These are phyloP conservation scores for Sporothrix brunneoviolacea DNA, from an alignment of 2,329 filamentous ascomycete species.

Conservation along the genomic window DNA sequence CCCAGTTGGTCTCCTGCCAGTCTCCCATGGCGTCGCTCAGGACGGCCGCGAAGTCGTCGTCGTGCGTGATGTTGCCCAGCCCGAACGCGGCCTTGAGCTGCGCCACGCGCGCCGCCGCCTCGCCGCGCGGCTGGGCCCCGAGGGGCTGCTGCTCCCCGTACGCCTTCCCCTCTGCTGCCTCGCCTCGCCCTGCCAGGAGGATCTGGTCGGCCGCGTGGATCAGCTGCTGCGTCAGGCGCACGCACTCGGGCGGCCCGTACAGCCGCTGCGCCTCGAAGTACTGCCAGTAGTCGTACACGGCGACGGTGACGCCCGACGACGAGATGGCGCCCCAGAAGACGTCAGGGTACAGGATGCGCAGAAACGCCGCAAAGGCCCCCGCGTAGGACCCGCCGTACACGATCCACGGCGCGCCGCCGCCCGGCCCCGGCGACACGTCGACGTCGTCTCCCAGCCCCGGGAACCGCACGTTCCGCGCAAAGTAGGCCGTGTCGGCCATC, in stretches of 20 bases:
- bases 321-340: slow-evolving; percentile 73
- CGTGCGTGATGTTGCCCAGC: slow-evolving; percentile 35
- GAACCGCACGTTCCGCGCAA: slow-evolving; percentile 66
- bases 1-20: slow-evolving; percentile 48
- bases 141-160: not conserved
- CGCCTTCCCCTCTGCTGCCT: slow-evolving; percentile 30
- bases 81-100: slow-evolving; percentile 40
- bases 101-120: slow-evolving; percentile 11
- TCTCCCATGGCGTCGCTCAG: slow-evolving; percentile 35
- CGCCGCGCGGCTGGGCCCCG: not conserved
- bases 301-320: slow-evolving; percentile 71
- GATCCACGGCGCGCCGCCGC: slow-evolving; percentile 60
- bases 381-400: slow-evolving; percentile 81
- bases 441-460: slow-evolving; percentile 59
- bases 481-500: slow-evolving; percentile 73
- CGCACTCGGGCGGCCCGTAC: slow-evolving; percentile 52
- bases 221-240: slow-evolving; percentile 54
- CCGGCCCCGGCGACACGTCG: slow-evolving; percentile 35
- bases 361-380: slow-evolving; percentile 69
- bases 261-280: slow-evolving; percentile 47
- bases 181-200: slow-evolving; percentile 31
- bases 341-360: slow-evolving; percentile 70
- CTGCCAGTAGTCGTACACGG: slow-evolving; percentile 70
- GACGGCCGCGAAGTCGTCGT: slow-evolving; percentile 42
- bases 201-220: slow-evolving; percentile 46